Conservation (phyloP, 2,329 filamentous ascomycete species). For the Colletotrichum salicis region DNA sequence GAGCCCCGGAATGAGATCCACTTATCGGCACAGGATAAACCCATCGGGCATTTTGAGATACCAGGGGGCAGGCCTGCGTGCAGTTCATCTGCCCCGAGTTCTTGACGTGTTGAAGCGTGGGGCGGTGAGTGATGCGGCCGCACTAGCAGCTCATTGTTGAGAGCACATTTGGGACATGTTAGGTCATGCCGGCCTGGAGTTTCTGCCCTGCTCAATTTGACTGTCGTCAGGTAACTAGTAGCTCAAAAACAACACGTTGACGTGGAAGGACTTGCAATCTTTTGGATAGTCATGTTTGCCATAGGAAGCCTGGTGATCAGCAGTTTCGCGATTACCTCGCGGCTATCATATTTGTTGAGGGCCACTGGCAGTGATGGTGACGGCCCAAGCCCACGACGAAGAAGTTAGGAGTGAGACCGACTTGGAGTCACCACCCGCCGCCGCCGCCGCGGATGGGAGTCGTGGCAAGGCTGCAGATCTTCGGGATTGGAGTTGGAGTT, state of each 20-base stretch:
- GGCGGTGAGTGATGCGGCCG: background rate
- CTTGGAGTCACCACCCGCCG: too few species aligned
- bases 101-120: background rate
- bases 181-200: background rate
- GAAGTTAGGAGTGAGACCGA: too few species aligned
- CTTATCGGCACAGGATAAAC: background rate
- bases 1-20: background rate
- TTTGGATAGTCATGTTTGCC: background rate
- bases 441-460: too few species aligned
- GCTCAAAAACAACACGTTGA: background rate
- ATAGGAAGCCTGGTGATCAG: too few species aligned
- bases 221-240: background rate
- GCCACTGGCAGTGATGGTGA: too few species aligned
- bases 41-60: background rate
- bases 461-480: too few species aligned
- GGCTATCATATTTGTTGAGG: too few species aligned
- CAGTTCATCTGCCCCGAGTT: background rate
- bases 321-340: too few species aligned
- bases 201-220: background rate
- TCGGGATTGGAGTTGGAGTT: too few species aligned
- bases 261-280: background rate
- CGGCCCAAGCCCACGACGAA: too few species aligned
- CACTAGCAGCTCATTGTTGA: background rate
- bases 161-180: background rate
- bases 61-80: too few species aligned